phyloP scores from a whole-genome alignment of 345 rosid species.

The Bruguiera parviflora region DNA sequence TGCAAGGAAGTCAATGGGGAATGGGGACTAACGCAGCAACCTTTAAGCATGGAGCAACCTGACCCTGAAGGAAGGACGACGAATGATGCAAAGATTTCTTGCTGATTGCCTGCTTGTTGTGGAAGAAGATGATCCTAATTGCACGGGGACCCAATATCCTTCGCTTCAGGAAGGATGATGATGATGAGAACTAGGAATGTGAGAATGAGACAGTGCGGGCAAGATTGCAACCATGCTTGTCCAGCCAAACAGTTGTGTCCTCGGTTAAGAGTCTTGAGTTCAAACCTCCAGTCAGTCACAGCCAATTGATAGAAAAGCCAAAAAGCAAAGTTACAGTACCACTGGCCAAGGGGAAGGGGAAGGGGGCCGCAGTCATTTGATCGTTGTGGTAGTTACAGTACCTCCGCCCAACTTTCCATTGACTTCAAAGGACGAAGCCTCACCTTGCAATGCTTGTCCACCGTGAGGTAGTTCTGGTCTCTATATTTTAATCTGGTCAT shows the following conservation, averaged over 20 bases:
- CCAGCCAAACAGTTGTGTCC: constrained; percentile 31
- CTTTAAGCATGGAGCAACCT: constrained; percentile 47
- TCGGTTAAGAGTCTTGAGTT: too few species aligned
- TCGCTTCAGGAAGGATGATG: constrained; percentile 64
- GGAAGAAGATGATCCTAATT: constrained; percentile 82
- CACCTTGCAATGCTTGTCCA: constrained; percentile 38
- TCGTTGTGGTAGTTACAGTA: constrained; percentile 65
- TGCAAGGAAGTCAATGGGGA: constrained; percentile 80
- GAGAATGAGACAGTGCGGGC: constrained; percentile 80
- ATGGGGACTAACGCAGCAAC: constrained; percentile 63
- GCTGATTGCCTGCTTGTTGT: constrained; percentile 76
- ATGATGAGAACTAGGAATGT: constrained; percentile 47
- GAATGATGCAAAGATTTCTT: constrained; percentile 65
- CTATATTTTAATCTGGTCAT: too few species aligned
- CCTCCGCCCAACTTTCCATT: constrained; percentile 35
- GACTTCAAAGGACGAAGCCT: constrained; percentile 38
- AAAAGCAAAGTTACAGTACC: constrained; percentile 50
- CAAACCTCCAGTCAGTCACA: too few species aligned
- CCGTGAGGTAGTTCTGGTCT: constrained; percentile 31
- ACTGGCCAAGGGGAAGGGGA: constrained; percentile 90
- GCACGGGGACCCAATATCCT: constrained; percentile 74
- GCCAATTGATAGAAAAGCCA: too few species aligned
- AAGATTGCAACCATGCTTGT: constrained; percentile 77
- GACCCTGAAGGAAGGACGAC: constrained; percentile 55
- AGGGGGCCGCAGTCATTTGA: constrained; percentile 82